Conservation (phyloP, 1,284 basidiomycete species). For the Papiliotrema nemorosa region DNA sequence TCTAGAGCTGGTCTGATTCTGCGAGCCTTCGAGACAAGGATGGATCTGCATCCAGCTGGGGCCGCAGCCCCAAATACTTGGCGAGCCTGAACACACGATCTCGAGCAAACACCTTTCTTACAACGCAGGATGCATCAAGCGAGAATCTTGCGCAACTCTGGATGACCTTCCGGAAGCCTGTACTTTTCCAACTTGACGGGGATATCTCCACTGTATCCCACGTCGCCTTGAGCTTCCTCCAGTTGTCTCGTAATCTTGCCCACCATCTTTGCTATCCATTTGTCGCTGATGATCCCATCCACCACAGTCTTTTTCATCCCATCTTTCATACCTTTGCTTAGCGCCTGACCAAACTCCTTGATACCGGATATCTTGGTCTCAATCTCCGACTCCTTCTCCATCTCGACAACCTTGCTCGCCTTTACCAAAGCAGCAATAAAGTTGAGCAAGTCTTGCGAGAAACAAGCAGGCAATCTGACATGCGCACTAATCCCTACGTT, state of each 20-base stretch:
- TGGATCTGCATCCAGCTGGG: no score
- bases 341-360: conserved; percentile 18
- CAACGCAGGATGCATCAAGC: no score
- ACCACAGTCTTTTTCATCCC: conserved; percentile 20
- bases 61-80: no score
- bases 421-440: conserved; percentile 22
- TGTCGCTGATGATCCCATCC: conserved; percentile 19
- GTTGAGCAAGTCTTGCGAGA: conserved; percentile 21
- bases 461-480: conserved; percentile 15
- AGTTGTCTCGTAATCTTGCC: conserved; percentile 16
- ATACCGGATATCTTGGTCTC: conserved; percentile 14
- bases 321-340: conserved; percentile 20
- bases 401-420: conserved; percentile 20
- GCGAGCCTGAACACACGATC: no score
- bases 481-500: conserved; percentile 17
- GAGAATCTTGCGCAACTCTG: conserved; percentile 15
- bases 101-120: no score
- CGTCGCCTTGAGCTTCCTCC: conserved; percentile 19
- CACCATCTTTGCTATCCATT: conserved; percentile 26
- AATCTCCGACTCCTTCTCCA: conserved; percentile 16
- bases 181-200: conserved; percentile 20
- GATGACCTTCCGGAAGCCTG: conserved; percentile 18
- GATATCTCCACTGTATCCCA: conserved; percentile 21
- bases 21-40: no score
- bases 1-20: no score